Conservation (phyloP, 768 basidiomycete genomes). For the Solioccasus polychromus region DNA sequence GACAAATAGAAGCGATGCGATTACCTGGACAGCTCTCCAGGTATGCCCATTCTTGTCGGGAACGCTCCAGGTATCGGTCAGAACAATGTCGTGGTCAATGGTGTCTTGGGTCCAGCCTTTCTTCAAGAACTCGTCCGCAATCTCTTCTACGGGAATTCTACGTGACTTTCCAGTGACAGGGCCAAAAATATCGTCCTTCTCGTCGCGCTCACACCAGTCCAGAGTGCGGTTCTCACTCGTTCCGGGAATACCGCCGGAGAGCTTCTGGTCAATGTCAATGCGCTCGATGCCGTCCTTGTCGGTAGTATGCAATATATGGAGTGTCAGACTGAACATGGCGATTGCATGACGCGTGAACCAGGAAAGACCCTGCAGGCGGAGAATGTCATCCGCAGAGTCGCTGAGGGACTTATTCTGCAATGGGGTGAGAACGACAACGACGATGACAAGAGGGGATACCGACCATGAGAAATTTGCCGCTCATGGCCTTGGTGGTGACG, state of each 20-base stretch:
- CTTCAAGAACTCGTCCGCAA: constrained; percentile 43
- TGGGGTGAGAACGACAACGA: constrained; percentile 2
- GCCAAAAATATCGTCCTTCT: constrained; percentile 64
- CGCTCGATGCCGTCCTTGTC: constrained; percentile 58
- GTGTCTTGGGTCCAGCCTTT: constrained; percentile 44
- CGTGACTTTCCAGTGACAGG: constrained; percentile 51
- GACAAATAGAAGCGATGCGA: constrained; percentile 4
- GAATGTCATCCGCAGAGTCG: constrained; percentile 59
- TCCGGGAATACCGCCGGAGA: constrained; percentile 60
- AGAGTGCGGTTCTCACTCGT: constrained; percentile 57
- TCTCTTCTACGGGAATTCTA: constrained; percentile 45
- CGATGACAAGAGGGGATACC: constrained; percentile 1
- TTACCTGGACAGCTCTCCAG: constrained; percentile 67
- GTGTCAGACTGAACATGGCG: constrained; percentile 51
- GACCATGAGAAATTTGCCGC: constrained; percentile 65
- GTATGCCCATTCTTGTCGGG: constrained; percentile 54
- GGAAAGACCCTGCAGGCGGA: constrained; percentile 66
- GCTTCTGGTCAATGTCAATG: constrained; percentile 63
- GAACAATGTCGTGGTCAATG: constrained; percentile 33
- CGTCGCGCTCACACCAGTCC: constrained; percentile 50
- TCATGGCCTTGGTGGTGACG: constrained; percentile 57
- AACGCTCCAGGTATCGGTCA: constrained; percentile 50
- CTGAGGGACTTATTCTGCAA: constrained; percentile 67
- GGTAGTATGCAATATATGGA: constrained; percentile 62
- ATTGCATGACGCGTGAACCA: constrained; percentile 73